phyloP scores from a whole-genome alignment of 2,329 filamentous ascomycete genomes.

The Aspergillus sp. region DNA sequence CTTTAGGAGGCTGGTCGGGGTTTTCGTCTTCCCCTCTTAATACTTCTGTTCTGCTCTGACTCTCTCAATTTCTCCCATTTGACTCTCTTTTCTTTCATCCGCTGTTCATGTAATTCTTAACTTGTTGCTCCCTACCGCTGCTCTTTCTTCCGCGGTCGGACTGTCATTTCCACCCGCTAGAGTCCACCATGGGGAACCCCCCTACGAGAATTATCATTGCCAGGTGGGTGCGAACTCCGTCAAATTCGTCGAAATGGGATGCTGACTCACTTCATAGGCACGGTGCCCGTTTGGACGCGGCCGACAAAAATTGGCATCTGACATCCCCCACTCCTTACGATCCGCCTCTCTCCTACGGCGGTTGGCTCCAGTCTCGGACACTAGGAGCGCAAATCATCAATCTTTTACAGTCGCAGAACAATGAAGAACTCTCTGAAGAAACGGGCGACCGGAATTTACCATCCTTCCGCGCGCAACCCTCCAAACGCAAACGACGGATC shows the following conservation, averaged over 20 bases:
- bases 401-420: constrained; percentile 57
- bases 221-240: constrained; percentile 28
- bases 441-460: constrained; percentile 5
- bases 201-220: constrained; percentile 45
- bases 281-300: constrained; percentile 88
- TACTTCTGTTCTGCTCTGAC: not conserved
- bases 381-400: constrained; percentile 81
- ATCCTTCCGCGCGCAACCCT: constrained; percentile 7
- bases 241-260: not conserved
- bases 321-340: constrained; percentile 93
- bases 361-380: constrained; percentile 82
- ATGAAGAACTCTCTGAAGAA: constrained; percentile 9
- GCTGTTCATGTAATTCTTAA: not conserved
- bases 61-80: not conserved
- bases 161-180: not conserved
- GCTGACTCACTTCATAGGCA: constrained; percentile 62
- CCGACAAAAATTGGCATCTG: constrained; percentile 93
- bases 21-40: not conserved
- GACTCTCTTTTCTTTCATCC: not conserved
- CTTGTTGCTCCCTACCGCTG: not conserved
- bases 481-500: constrained; percentile 66
- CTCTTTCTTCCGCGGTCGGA: not conserved
- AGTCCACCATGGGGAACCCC: constrained; percentile 34
- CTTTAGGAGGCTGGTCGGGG: not conserved
- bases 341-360: constrained; percentile 89